These are phyloP conservation scores for Daldinia concentrica DNA, from an alignment of 495 filamentous ascomycete genomes.

Conservation along the genomic window DNA sequence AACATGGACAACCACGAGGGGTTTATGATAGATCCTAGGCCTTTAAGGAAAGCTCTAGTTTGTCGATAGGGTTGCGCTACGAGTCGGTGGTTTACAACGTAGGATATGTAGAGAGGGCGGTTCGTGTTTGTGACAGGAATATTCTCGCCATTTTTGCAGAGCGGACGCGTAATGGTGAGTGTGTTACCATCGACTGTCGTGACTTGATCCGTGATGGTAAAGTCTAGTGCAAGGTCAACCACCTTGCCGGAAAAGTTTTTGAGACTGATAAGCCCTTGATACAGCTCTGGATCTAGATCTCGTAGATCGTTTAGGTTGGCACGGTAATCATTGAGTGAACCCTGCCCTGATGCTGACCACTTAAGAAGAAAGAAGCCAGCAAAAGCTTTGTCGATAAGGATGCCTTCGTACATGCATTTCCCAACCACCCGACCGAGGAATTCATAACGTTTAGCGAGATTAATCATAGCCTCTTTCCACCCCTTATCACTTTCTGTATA, in stretches of 20 bases:
- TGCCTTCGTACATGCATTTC: conserved; percentile 98
- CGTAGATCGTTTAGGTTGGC: conserved; percentile 92
- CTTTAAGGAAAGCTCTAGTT: conserved; percentile 86
- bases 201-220: conserved; percentile 86
- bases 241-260: conserved; percentile 92
- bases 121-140: conserved; percentile 90
- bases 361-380: conserved; percentile 96
- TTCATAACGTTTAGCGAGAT: conserved; percentile 81
- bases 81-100: conserved; percentile 86
- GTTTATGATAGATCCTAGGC: conserved; percentile 86
- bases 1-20: conserved; percentile 98
- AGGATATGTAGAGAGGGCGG: conserved; percentile 90
- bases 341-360: conserved; percentile 79
- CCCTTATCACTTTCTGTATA: conserved; percentile 58
- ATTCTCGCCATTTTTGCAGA: conserved; percentile 78
- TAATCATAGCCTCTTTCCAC: conserved; percentile 66
- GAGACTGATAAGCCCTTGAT: conserved; percentile 86
- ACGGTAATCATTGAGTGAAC: conserved; percentile 74
- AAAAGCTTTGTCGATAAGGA: conserved; percentile 92
- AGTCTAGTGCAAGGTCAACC: conserved; percentile 82
- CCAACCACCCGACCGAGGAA: conserved; percentile 93
- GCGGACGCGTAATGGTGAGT: conserved; percentile 71
- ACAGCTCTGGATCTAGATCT: conserved; percentile 92
- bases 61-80: conserved; percentile 78
- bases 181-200: conserved; percentile 59